These are phyloP conservation scores for Breynia disticha DNA, from an alignment of 441 rosid genomes.

Conservation along the genomic window DNA sequence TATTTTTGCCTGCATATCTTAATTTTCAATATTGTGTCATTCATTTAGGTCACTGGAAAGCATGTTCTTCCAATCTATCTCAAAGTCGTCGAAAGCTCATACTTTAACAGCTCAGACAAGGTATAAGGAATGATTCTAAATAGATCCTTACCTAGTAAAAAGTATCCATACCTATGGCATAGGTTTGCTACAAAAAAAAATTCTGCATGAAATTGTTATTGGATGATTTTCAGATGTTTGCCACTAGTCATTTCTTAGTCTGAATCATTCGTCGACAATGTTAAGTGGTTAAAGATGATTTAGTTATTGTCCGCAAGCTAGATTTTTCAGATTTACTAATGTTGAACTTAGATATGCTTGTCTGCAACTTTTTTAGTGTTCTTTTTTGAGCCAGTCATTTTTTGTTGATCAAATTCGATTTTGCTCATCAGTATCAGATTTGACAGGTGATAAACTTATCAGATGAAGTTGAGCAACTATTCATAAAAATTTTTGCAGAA, in stretches of 20 bases:
- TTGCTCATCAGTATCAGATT: constrained; percentile 28
- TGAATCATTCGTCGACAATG: constrained; percentile 22
- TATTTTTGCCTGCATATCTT: constrained; percentile 4
- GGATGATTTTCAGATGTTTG: constrained; percentile 16
- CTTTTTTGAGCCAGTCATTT: not conserved
- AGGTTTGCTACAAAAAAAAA: constrained; percentile 1
- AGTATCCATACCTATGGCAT: constrained; percentile 4
- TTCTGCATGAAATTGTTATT: constrained; percentile 8
- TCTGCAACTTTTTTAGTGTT: constrained; percentile 15
- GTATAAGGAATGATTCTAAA: constrained; percentile 28
- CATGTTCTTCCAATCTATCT: constrained; percentile 84
- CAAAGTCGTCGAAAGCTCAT: constrained; percentile 87
- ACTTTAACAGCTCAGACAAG: constrained; percentile 89
- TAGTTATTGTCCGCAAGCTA: constrained; percentile 13
- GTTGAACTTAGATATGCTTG: constrained; percentile 30
- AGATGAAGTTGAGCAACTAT: constrained; percentile 85
- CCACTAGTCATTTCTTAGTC: constrained; percentile 20
- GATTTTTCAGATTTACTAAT: constrained; percentile 7
- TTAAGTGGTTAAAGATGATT: constrained; percentile 29
- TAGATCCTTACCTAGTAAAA: constrained; percentile 7
- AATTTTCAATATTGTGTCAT: not conserved
- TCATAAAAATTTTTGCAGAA: constrained; percentile 64
- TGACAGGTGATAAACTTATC: constrained; percentile 72
- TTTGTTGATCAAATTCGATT: constrained; percentile 5
- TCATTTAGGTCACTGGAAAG: constrained; percentile 64